phyloP scores from a whole-genome alignment of 495 filamentous ascomycete genomes.

The Penicilliopsis zonata region DNA sequence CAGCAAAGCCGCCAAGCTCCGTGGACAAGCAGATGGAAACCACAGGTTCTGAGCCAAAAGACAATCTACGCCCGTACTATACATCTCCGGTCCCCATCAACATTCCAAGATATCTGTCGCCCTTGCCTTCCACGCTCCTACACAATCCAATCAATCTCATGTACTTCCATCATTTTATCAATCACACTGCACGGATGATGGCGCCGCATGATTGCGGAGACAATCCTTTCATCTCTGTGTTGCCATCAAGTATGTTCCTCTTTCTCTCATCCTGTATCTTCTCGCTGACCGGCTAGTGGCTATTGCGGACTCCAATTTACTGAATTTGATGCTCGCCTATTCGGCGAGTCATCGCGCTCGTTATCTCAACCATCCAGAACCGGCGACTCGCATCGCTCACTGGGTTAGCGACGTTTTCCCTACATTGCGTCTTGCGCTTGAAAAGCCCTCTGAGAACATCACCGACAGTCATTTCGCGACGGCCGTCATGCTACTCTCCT shows the following conservation, averaged over 20 bases:
- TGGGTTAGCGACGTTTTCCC: slow-evolving; percentile 75
- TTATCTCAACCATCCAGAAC: slow-evolving; percentile 62
- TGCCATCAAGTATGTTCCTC: slow-evolving; percentile 55
- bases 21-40: slow-evolving; percentile 6
- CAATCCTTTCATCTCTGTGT: slow-evolving; percentile 61
- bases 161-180: slow-evolving; percentile 67
- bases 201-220: slow-evolving; percentile 64
- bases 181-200: slow-evolving; percentile 63
- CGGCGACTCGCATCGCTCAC: slow-evolving; percentile 61
- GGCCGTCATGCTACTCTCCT: slow-evolving; percentile 74
- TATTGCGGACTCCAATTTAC: slow-evolving; percentile 50
- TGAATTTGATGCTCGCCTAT: slow-evolving; percentile 71
- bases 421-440: slow-evolving; percentile 54
- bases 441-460: slow-evolving; percentile 43
- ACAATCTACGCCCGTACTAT: no score
- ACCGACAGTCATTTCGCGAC: slow-evolving; percentile 69
- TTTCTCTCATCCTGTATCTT: not conserved
- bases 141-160: slow-evolving; percentile 72
- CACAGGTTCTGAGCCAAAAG: no score
- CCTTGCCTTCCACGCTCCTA: slow-evolving; percentile 53
- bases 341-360: slow-evolving; percentile 73
- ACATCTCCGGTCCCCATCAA: slow-evolving; percentile 52
- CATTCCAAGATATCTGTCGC: slow-evolving; percentile 53
- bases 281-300: slow-evolving; percentile 40
- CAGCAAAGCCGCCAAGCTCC: slow-evolving; percentile 5